Evolutionary conservation across 1,284 basidiomycete genomes (phyloP).

Genomic region (Fomitopsis schrenkii): DNA sequence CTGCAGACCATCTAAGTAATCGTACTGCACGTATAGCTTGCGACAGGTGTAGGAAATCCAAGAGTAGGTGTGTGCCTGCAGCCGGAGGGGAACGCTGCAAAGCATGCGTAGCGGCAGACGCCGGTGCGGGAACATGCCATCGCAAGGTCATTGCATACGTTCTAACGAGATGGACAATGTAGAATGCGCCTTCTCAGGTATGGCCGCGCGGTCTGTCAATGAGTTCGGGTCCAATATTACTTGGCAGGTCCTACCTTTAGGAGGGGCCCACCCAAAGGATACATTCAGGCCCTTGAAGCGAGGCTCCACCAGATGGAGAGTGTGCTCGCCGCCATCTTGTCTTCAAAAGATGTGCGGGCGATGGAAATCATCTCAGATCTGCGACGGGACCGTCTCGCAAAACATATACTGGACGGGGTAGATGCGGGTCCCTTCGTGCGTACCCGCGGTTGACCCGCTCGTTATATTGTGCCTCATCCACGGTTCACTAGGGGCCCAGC

Average conservation of each 20-base stretch:
- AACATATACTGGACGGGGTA: constrained; percentile 67
- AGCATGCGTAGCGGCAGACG: constrained; percentile 59
- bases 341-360: constrained; percentile 55
- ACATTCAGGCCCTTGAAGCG: constrained; percentile 86
- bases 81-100: constrained; percentile 52
- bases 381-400: constrained; percentile 64
- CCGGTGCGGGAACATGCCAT: constrained; percentile 35
- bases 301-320: constrained; percentile 87
- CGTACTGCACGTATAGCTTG: constrained; percentile 47
- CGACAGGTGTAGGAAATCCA: constrained; percentile 81
- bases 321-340: constrained; percentile 74
- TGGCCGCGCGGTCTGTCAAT: not conserved
- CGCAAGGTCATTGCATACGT: too few species aligned
- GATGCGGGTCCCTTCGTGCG: constrained; percentile 73
- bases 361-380: constrained; percentile 66
- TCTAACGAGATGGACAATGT: not conserved
- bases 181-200: constrained; percentile 79
- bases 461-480: not conserved
- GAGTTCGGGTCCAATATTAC: not conserved
- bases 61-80: constrained; percentile 78
- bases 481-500: constrained; percentile 50
- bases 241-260: constrained; percentile 71
- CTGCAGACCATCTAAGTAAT: not conserved
- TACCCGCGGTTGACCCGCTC: constrained; percentile 4
- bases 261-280: constrained; percentile 82